Conservation (phyloP, 2,329 filamentous ascomycete genomes). For the Cyphellophora europaea region DNA sequence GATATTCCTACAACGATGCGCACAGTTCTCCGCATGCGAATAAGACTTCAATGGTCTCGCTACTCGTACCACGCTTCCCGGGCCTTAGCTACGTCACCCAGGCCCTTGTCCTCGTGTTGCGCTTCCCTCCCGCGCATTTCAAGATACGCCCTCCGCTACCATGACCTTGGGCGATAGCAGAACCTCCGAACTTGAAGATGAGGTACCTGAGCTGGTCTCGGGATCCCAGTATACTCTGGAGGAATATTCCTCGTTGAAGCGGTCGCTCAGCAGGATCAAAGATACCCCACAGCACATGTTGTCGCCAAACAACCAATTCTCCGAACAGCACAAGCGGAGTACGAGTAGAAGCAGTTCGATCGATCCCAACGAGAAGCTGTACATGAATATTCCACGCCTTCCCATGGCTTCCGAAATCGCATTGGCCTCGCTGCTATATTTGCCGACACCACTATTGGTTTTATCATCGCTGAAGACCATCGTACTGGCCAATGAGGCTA, state of each 20-base stretch:
- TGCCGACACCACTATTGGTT: slow-evolving; percentile 63
- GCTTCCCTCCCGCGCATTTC: too few species aligned
- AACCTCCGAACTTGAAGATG: not conserved
- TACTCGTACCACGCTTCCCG: too few species aligned
- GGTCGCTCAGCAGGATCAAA: not conserved
- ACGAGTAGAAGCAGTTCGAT: too few species aligned
- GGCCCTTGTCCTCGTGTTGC: too few species aligned
- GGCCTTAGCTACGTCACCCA: too few species aligned
- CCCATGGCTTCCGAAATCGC: slow-evolving; percentile 30
- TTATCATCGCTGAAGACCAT: slow-evolving; percentile 61
- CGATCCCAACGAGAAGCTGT: slow-evolving; percentile 5
- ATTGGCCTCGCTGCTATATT: slow-evolving; percentile 61
- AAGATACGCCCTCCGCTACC: too few species aligned
- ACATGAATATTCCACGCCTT: slow-evolving; percentile 12
- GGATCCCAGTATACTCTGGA: not conserved
- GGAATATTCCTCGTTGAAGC: slow-evolving; percentile 2
- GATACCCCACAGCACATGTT: not conserved
- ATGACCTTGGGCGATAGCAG: too few species aligned
- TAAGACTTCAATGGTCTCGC: too few species aligned
- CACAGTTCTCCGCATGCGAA: too few species aligned
- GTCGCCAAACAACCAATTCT: not conserved
- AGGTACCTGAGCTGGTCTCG: not conserved
- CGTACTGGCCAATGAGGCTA: slow-evolving; percentile 64
- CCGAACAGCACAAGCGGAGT: not conserved
- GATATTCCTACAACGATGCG: too few species aligned